phyloP scores from a whole-genome alignment of 495 filamentous ascomycete genomes.

The Clavariopsis aquatica region DNA sequence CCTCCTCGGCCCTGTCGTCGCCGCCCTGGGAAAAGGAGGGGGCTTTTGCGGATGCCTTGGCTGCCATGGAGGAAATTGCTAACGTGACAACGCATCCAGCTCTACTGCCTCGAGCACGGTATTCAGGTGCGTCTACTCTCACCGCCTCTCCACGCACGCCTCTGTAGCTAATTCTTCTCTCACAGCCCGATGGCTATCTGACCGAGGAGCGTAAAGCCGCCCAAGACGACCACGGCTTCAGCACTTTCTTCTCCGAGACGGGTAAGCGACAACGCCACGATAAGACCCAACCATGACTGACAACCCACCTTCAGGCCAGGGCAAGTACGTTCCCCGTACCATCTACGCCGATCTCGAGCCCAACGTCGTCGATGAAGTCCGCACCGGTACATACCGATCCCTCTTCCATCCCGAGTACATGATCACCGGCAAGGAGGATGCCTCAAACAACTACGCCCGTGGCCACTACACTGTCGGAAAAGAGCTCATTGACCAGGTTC shows the following conservation, averaged over 20 bases:
- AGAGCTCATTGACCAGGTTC: slow-evolving; percentile 94
- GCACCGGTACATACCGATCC: slow-evolving; percentile 90
- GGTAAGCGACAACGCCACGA: slow-evolving; percentile 58
- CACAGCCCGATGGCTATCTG: slow-evolving; percentile 94
- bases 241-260: slow-evolving; percentile 99
- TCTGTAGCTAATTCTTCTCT: slow-evolving; percentile 46
- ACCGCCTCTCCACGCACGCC: slow-evolving; percentile 22
- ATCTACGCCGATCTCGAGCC: slow-evolving; percentile 99
- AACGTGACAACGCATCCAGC: slow-evolving; percentile 54
- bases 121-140: slow-evolving; percentile 77
- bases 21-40: slow-evolving; percentile 20
- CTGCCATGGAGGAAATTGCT: slow-evolving; percentile 18
- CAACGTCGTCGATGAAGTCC: slow-evolving; percentile 99
- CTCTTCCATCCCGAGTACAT: slow-evolving; percentile 99
- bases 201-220: slow-evolving; percentile 94
- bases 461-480: slow-evolving; percentile 99
- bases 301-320: slow-evolving; percentile 66
- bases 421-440: slow-evolving; percentile 99
- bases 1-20: neutral
- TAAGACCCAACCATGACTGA: slow-evolving; percentile 18
- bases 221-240: slow-evolving; percentile 96
- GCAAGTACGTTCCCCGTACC: slow-evolving; percentile 97
- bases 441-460: slow-evolving; percentile 98
- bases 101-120: slow-evolving; percentile 99
- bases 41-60: slow-evolving; percentile 23